These are phyloP conservation scores for Verbascum thapsus DNA, from an alignment of 257 asterid genomes.

Conservation along the genomic window DNA sequence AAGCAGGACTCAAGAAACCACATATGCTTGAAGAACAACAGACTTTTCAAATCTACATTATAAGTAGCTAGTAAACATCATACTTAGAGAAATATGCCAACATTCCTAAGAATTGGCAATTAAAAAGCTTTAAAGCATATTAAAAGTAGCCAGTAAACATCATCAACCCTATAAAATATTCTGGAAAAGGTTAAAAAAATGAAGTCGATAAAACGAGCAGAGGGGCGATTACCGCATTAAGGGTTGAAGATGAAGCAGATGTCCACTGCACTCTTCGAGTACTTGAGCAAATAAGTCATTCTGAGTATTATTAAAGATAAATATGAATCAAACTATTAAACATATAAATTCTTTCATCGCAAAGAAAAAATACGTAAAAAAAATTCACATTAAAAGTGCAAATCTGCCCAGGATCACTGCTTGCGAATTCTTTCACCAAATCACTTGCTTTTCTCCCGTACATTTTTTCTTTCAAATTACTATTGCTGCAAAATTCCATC, in stretches of 20 bases:
- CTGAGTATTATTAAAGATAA: conserved; percentile 38
- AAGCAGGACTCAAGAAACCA: no score
- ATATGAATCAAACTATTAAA: conserved; percentile 21
- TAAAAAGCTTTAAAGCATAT: not conserved
- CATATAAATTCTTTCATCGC: conserved; percentile 1
- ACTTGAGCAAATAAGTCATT: conserved; percentile 77
- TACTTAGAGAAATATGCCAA: no score
- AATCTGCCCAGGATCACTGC: conserved; percentile 74
- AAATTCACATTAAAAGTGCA: conserved; percentile 64
- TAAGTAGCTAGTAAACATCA: not conserved
- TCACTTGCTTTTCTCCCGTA: conserved; percentile 74
- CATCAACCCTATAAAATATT: no score
- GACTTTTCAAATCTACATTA: not conserved
- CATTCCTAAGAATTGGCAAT: no score
- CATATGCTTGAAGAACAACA: no score
- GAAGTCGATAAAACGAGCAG: no score
- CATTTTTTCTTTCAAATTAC: conserved; percentile 40
- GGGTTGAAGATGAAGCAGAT: conserved; percentile 64
- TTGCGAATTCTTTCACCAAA: conserved; percentile 71
- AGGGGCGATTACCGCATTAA: conserved; percentile 88
- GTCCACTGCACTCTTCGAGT: conserved; percentile 78
- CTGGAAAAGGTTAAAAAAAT: no score
- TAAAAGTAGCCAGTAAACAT: not conserved
- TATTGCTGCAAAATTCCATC: conserved; percentile 31
- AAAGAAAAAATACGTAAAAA: not conserved